These are phyloP conservation scores for Monascus purpureus DNA, from an alignment of 495 filamentous ascomycete species.

Conservation along the genomic window DNA sequence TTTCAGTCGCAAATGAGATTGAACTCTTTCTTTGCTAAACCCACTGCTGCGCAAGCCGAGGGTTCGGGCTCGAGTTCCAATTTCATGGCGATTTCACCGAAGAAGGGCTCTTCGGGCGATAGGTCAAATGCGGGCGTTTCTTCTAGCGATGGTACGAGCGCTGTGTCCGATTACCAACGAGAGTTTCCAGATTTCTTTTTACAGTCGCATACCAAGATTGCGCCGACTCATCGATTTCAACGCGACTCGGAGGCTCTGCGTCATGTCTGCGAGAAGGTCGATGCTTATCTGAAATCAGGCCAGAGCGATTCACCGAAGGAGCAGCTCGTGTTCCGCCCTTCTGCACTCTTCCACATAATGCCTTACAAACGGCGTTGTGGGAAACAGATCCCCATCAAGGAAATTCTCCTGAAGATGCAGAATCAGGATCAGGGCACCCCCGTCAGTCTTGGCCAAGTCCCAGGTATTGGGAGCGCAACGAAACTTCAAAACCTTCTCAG, in stretches of 20 bases:
- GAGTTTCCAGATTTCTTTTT: slow-evolving; percentile 68
- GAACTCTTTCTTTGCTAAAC: slow-evolving; percentile 48
- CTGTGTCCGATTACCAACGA: slow-evolving; percentile 49
- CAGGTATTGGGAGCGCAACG: slow-evolving; percentile 11
- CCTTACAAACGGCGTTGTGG: slow-evolving; percentile 38
- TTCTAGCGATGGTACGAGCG: slow-evolving; percentile 6
- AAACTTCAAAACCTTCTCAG: slow-evolving; percentile 42
- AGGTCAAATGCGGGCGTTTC: slow-evolving; percentile 4
- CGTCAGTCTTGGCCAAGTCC: slow-evolving; percentile 24
- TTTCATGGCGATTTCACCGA: slow-evolving; percentile 13
- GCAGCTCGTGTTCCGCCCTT: slow-evolving; percentile 32
- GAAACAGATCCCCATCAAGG: slow-evolving; percentile 38
- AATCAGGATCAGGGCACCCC: slow-evolving; percentile 24
- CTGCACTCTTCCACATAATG: slow-evolving; percentile 47
- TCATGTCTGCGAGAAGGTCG: slow-evolving; percentile 32
- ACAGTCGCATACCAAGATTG: slow-evolving; percentile 49
- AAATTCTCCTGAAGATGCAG: slow-evolving; percentile 49
- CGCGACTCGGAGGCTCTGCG: slow-evolving; percentile 40
- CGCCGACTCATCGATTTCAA: slow-evolving; percentile 36
- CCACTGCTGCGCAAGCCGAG: slow-evolving; percentile 12
- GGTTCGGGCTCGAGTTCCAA: slow-evolving; percentile 7
- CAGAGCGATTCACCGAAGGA: slow-evolving; percentile 7
- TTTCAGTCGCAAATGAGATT: slow-evolving; percentile 41
- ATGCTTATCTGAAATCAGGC: slow-evolving; percentile 24
- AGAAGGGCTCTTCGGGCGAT: slow-evolving; percentile 7